Evolutionary conservation across 768 basidiomycete genomes (phyloP), one percentile per base, ranked within the genome.

Genomic region (Serendipita sp.): DNA sequence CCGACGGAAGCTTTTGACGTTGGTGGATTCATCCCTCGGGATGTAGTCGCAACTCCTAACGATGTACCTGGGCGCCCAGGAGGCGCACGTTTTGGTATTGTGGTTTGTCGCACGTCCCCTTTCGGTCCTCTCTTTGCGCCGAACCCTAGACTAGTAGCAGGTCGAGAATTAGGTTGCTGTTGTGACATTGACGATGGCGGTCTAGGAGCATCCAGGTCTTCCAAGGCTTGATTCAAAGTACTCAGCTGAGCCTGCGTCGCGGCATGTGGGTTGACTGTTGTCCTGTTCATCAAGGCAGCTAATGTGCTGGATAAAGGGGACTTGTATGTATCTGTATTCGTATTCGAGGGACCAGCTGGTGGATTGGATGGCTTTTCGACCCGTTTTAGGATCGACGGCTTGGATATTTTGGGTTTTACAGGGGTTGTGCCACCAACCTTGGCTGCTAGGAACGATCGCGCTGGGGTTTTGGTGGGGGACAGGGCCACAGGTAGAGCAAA

Each of bases 261-360:
- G 8, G 56, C 56, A 35, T 60, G 56, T n/a, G 56, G 56, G n/a
- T 60, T 28, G 34, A 60, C 56, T 4, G 56, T 60, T 32, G 56
- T 60, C 32, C 56, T 30, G 35, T 60, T 60, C 56, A 60, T 60
- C 18, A 60, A 35, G 10, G 56, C 56, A 23, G 56, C 56, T 16
- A 60, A 35, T 4, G 56, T 60, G 35, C 56, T 60, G 16, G 56
- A 60, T 30, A 60, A 35, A 8, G 23, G 23, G 8, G 56, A 60
- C 35, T 60, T 60, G 28, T 23, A 28, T 10, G 23, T 32, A 10
- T 23, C 35, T 23, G 7, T 32, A 60, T 10, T 35, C 16, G 10
- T 28, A 28, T 60, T n/a, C 13, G 38, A 13, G 13, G 38, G 38
- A 18, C 18, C n/a, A 7, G 56, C 4, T 1, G 56, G 32, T n/a